Evolutionary conservation across 1,284 basidiomycete genomes (phyloP).

Genomic region (Tetrapyrgos nigripes): DNA sequence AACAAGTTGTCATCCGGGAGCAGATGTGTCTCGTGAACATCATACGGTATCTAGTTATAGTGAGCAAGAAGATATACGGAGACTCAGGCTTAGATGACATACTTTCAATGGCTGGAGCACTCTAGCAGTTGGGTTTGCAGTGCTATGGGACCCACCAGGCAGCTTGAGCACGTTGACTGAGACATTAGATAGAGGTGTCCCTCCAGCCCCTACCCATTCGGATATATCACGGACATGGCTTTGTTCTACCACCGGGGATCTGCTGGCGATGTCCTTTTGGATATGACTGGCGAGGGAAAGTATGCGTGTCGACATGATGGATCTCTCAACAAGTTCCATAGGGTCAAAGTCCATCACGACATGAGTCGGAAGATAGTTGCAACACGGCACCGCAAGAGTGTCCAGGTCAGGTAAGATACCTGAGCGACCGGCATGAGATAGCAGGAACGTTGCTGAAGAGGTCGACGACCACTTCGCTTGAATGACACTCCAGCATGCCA

Average conservation of each 20-base stretch:
- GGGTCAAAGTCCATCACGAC: conserved; percentile 26
- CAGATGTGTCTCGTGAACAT: not conserved
- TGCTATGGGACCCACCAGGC: conserved; percentile 22
- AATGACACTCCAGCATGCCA: conserved; percentile 52
- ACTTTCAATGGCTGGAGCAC: conserved; percentile 13
- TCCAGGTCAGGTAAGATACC: conserved; percentile 41
- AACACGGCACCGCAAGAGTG: conserved; percentile 49
- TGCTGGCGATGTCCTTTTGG: conserved; percentile 42
- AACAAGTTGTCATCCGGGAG: not conserved
- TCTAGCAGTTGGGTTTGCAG: conserved; percentile 14
- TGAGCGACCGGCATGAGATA: conserved; percentile 54
- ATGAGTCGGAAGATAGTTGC: conserved; percentile 53
- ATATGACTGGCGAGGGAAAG: conserved; percentile 32
- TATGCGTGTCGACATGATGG: not conserved
- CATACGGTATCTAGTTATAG: not conserved
- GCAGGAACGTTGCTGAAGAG: conserved; percentile 44
- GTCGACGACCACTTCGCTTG: conserved; percentile 42
- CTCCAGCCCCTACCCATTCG: conserved; percentile 38
- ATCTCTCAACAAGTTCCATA: conserved; percentile 28
- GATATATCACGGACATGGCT: conserved; percentile 45
- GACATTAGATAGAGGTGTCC: conserved; percentile 49
- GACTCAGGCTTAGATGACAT: not conserved
- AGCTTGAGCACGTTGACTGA: conserved; percentile 53
- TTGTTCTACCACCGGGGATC: conserved; percentile 49
- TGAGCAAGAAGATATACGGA: not conserved